phyloP scores from a whole-genome alignment of 2,329 filamentous ascomycete genomes.

The Exophiala sp. region DNA sequence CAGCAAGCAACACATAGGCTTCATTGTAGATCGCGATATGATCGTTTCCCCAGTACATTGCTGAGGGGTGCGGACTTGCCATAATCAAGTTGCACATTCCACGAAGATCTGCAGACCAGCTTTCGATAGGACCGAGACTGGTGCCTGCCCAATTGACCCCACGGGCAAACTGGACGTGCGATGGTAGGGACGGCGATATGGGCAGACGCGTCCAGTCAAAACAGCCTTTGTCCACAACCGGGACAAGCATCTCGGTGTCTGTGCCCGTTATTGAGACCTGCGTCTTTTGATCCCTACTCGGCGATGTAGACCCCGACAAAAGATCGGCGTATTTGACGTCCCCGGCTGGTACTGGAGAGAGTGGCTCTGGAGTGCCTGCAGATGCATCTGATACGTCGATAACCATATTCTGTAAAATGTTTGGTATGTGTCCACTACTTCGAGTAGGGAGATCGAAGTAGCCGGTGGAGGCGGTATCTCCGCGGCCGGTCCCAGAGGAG shows the following conservation, averaged over 20 bases:
- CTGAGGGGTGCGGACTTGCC: slow-evolving; percentile 70
- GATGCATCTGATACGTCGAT: slow-evolving; percentile 6
- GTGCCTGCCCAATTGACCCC: slow-evolving; percentile 71
- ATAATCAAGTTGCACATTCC: slow-evolving; percentile 80
- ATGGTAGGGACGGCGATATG: slow-evolving; percentile 59
- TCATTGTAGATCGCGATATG: slow-evolving; percentile 69
- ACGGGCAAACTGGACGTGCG: slow-evolving; percentile 70
- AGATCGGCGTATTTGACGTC: slow-evolving; percentile 15
- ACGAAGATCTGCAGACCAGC: slow-evolving; percentile 68
- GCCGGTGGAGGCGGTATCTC: slow-evolving; percentile 10
- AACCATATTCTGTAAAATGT: slow-evolving; percentile 8
- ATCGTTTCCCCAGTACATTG: slow-evolving; percentile 76
- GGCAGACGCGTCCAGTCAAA: slow-evolving; percentile 82
- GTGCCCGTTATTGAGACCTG: slow-evolving; percentile 1
- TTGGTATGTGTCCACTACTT: slow-evolving; percentile 5
- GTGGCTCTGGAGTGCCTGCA: background rate
- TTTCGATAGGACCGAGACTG: slow-evolving; percentile 69
- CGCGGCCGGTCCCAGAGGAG: slow-evolving; percentile 28
- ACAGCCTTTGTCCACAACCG: slow-evolving; percentile 47
- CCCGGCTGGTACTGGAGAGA: slow-evolving; percentile 7
- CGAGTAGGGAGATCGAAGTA: slow-evolving; percentile 24
- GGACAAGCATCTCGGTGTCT: slow-evolving; percentile 35
- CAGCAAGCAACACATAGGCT: slow-evolving; percentile 66
- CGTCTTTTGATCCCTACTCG: background rate
- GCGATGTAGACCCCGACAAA: slow-evolving; percentile 9